Conservation (phyloP, 2,329 filamentous ascomycete genomes). For the Metarhizium rileyi region DNA sequence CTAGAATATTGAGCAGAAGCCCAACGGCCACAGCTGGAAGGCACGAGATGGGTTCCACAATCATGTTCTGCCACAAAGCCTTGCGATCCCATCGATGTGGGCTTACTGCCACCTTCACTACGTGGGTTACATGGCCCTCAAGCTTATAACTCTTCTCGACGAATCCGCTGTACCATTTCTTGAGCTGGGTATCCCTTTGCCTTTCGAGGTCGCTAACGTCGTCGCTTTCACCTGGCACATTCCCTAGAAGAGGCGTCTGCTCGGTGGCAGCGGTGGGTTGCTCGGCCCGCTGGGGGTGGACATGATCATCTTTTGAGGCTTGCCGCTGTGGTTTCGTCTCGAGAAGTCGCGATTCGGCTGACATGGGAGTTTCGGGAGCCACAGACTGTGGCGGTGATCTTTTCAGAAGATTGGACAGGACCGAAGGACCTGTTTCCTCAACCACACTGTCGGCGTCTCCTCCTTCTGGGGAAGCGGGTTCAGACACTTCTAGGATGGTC, state of each 20-base stretch:
- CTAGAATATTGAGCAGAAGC: constrained; percentile 81
- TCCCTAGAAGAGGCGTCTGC: constrained; percentile 36
- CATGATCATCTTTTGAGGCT: constrained; percentile 1
- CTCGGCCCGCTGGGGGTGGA: constrained; percentile 7
- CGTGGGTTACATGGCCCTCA: constrained; percentile 20
- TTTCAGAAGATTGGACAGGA: constrained; percentile 40
- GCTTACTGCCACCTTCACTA: constrained; percentile 33
- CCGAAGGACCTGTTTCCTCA: constrained; percentile 25
- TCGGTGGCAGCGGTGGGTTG: constrained; percentile 24
- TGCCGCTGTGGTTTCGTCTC: constrained; percentile 2
- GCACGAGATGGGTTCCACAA: constrained; percentile 60
- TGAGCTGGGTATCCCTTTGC: constrained; percentile 30
- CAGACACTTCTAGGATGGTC: constrained; percentile 52
- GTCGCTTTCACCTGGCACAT: constrained; percentile 20
- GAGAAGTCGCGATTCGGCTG: neutral
- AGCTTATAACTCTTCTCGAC: constrained; percentile 21
- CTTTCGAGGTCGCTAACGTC: constrained; percentile 37
- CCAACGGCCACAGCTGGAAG: constrained; percentile 84
- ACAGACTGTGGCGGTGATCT: constrained; percentile 35
- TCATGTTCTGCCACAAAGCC: constrained; percentile 50
- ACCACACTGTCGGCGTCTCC: constrained; percentile 8
- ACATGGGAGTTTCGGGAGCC: constrained; percentile 7
- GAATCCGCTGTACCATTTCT: constrained; percentile 25
- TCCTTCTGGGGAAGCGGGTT: constrained; percentile 25
- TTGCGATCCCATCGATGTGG: constrained; percentile 65